Conservation (phyloP, 148 eudicot genomes). For the Spergularia bocconei region DNA sequence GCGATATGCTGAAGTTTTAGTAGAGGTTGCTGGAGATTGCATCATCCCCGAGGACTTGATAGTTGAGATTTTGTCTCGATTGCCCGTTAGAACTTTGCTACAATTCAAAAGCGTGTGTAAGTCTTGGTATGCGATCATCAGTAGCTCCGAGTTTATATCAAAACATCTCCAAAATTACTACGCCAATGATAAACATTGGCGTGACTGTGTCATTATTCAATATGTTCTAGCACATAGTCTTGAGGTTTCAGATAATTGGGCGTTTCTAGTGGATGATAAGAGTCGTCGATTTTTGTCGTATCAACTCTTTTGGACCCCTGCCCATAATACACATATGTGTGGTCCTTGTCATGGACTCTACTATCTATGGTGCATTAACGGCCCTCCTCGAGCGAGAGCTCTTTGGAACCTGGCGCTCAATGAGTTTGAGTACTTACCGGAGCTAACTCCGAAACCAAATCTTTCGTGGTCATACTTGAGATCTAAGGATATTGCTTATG, state of each 20-base stretch:
- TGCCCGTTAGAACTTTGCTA: slow-evolving; percentile 4
- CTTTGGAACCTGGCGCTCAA: slow-evolving; percentile 12
- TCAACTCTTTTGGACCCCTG: not conserved
- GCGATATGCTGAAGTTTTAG: not conserved
- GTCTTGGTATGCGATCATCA: slow-evolving; percentile 13
- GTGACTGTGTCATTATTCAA: slow-evolving; percentile 6
- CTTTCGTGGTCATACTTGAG: not conserved
- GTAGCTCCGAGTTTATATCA: not conserved
- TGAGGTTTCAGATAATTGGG: not conserved
- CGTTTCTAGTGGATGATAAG: not conserved
- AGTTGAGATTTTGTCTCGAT: slow-evolving; percentile 5
- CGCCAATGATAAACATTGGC: not conserved
- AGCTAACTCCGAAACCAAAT: not conserved
- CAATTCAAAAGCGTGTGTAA: slow-evolving; percentile 20
- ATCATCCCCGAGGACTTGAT: slow-evolving; percentile 1
- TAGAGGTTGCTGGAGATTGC: not conserved
- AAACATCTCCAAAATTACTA: slow-evolving; percentile 19
- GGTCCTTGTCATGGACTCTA: slow-evolving; percentile 21
- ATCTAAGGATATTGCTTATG: not conserved
- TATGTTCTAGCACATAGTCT: not conserved
- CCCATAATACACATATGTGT: not conserved
- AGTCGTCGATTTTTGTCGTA: not conserved
- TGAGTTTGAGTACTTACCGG: not conserved
- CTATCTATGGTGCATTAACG: not conserved
- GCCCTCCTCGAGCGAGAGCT: not conserved